A percentile compares a stretch with the other conserved stretches of the same genome.
Conservation (phyloP, 345 rosid species). For the Raphanus sativus region DNA sequence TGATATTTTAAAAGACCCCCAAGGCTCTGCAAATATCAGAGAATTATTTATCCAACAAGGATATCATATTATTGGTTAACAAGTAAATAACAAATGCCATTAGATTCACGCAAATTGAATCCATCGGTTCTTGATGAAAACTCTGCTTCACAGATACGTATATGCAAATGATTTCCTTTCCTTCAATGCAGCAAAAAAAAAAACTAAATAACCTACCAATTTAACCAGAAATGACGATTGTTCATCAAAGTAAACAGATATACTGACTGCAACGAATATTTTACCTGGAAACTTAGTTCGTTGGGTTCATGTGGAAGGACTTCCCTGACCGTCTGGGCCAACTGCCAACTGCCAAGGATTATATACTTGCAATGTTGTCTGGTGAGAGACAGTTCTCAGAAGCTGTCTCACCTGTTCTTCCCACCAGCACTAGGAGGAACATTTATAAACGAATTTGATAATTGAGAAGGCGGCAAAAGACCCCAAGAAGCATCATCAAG, state of each 20-base stretch:
- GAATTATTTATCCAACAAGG: not conserved
- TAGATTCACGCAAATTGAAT: not conserved
- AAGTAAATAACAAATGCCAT: not conserved
- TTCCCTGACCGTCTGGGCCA: too few species aligned
- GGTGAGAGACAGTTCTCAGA: conserved; percentile 49
- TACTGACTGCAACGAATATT: not conserved
- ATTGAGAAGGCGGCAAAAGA: too few species aligned
- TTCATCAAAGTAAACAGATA: not conserved
- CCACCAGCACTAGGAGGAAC: conserved; percentile 47
- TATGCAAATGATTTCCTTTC: not conserved
- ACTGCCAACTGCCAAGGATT: conserved; percentile 73
- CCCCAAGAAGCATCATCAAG: too few species aligned
- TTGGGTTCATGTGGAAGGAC: conserved; percentile 75
- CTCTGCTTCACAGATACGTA: not conserved
- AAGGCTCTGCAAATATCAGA: not conserved
- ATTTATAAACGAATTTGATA: conserved; percentile 50
- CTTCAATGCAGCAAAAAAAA: not conserved
- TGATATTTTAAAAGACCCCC: not conserved
- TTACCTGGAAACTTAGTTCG: conserved; percentile 73
- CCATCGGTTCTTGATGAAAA: not conserved
- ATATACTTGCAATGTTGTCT: conserved; percentile 47
- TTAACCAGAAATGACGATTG: not conserved
- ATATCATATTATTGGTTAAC: not conserved
- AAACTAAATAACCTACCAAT: too few species aligned
- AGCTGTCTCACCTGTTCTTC: conserved; percentile 52